A percentile compares a stretch with the other conserved stretches of the same genome.
phyloP scores from a whole-genome alignment of 768 basidiomycete species.

The Pluteus cervinus region DNA sequence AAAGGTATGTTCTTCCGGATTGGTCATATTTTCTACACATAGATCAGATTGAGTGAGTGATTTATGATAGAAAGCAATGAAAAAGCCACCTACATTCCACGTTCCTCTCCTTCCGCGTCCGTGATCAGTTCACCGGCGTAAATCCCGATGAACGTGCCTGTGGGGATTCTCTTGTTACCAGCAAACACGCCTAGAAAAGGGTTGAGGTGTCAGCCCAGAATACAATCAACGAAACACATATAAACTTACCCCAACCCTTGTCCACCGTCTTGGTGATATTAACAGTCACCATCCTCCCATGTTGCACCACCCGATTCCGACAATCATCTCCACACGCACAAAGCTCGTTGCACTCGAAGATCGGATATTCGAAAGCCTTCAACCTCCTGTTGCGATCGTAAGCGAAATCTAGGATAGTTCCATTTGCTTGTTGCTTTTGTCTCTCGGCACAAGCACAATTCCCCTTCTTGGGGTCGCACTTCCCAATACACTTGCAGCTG shows the following conservation, averaged over 20 bases:
- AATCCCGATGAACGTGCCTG: slow-evolving; percentile 71
- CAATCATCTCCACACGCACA: slow-evolving; percentile 83
- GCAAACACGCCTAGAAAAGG: slow-evolving; percentile 60
- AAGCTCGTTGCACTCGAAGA: slow-evolving; percentile 82
- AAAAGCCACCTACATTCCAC: slow-evolving; percentile 53
- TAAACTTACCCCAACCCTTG: slow-evolving; percentile 79
- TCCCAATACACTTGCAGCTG: slow-evolving; percentile 72
- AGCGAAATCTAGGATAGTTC: slow-evolving; percentile 45
- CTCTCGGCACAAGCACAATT: slow-evolving; percentile 64
- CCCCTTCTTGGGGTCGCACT: slow-evolving; percentile 68
- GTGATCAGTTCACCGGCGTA: slow-evolving; percentile 83
- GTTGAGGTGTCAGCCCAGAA: slow-evolving; percentile 3
- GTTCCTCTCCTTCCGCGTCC: slow-evolving; percentile 55
- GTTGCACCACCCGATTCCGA: slow-evolving; percentile 78
- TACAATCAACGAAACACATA: slow-evolving; percentile 1
- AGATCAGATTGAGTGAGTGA: neutral
- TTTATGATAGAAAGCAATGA: neutral
- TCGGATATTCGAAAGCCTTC: slow-evolving; percentile 46
- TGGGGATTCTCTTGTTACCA: slow-evolving; percentile 53
- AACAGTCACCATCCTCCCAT: slow-evolving; percentile 60
- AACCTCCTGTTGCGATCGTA: slow-evolving; percentile 62
- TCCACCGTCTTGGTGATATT: slow-evolving; percentile 61
- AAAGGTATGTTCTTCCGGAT: slow-evolving; percentile 73
- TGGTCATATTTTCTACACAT: slow-evolving; percentile 60
- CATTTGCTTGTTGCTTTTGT: slow-evolving; percentile 39